Base-by-base conservation (phyloP, 164 flowering plant species). In the Stephania cephalantha region DNA sequence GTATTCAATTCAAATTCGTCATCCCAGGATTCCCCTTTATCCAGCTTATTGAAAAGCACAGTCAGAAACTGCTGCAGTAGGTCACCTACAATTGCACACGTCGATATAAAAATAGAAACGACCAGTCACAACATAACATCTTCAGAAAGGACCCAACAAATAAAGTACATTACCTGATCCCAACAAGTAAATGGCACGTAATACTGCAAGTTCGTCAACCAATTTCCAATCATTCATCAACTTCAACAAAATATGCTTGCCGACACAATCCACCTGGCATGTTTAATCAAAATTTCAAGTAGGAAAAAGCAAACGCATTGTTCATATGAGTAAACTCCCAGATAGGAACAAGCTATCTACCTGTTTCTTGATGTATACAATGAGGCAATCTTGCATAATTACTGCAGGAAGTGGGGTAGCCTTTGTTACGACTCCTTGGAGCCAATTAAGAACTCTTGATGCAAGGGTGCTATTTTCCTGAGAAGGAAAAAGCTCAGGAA, bases 1-100 rank as follows among this genome's bases (percentile, higher is more conserved):
- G 88, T 87, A 78, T 96, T 96, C 82, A 96, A 84, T 86, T 94
- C 99, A 86, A 96, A 96, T 75, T 96, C 97, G 79, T 94, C 99
- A 84, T 92, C 94, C 90, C 88, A 90, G 6, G 87, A 79, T 70
- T 94, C 97, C 77, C 97, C 97, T 77, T 82, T 91, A 72, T 94
- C 97, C 77, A 96, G 88, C 86, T 90, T 89, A 81, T 84, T 82
- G 68, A 92, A 96, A 72, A 92, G 85, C 78, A 91, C 88, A 31
- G 85, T 84, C 82, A 94, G 83, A 82, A 96, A 94, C 75, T 94
- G 97, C 85, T 94, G 99, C 77, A 96, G 88, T 65, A 96, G 85
- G 86, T 96, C 99, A 83, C 98, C 98, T 95, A 85, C 48, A 79
- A 63, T 63, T 31, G 68, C 10, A 66, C 67, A 66, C 25, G 25